A percentile compares a stretch with the other conserved stretches of the same genome.
phyloP scores from a whole-genome alignment of 2,329 filamentous ascomycete genomes.

The Curvularia sp. region DNA sequence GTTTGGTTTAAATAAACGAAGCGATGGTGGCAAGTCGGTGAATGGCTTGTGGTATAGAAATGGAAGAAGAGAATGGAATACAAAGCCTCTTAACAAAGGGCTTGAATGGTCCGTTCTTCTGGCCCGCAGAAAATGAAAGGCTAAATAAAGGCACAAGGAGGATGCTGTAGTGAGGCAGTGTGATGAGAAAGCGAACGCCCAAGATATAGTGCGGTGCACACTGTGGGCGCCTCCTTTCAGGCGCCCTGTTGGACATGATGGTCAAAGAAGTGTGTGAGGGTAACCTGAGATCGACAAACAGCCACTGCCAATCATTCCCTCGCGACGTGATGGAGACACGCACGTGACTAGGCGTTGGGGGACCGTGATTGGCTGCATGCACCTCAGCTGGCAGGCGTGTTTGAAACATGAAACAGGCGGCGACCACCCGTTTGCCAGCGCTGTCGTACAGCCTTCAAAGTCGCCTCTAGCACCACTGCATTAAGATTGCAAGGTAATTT shows the following conservation, averaged over 20 bases:
- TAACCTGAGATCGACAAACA: conserved; percentile 3
- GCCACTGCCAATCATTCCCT: conserved; percentile 23
- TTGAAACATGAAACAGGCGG: conserved; percentile 38
- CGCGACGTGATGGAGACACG: not conserved
- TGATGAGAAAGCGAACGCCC: conserved; percentile 12
- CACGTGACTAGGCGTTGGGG: conserved; percentile 22
- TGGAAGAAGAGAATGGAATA: not conserved
- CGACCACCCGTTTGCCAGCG: conserved; percentile 34
- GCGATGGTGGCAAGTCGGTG: not conserved
- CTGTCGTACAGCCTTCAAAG: conserved; percentile 7
- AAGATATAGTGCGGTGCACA: conserved; percentile 21
- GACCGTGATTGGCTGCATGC: conserved; percentile 27
- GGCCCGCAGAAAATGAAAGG: conserved; percentile 24
- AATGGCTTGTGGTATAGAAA: not conserved
- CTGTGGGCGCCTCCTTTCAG: conserved; percentile 11
- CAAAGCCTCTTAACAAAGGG: conserved; percentile 15
- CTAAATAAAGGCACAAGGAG: conserved; percentile 20
- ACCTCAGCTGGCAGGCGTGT: conserved; percentile 16
- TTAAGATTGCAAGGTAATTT: conserved; percentile 1
- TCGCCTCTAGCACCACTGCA: conserved; percentile 5
- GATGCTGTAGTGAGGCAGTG: conserved; percentile 28
- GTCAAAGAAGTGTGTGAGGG: conserved; percentile 4
- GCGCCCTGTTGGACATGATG: conserved; percentile 6
- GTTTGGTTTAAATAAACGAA: not conserved
- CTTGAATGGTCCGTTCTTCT: conserved; percentile 19